phyloP scores from a whole-genome alignment of 805 yeast species.

The Lipomyces lipofer region DNA sequence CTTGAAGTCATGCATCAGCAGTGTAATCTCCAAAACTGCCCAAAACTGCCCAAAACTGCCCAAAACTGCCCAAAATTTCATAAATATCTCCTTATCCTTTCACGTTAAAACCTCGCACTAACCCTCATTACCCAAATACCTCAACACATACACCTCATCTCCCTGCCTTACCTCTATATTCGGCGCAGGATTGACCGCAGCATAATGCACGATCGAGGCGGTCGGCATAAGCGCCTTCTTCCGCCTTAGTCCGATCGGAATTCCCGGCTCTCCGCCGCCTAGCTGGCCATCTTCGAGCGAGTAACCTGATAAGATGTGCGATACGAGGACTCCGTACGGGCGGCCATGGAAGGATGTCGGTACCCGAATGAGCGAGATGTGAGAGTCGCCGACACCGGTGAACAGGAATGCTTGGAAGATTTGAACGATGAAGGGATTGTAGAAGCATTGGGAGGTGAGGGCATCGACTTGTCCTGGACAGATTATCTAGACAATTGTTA shows the following conservation, averaged over 20 bases:
- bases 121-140: background rate
- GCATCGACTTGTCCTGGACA: constrained; percentile 16
- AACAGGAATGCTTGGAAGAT: constrained; percentile 12
- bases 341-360: constrained; percentile 7
- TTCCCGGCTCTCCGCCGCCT: constrained; percentile 3
- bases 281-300: background rate
- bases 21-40: too few relatives aligned
- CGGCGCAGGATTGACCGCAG: constrained; percentile 11
- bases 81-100: too few relatives aligned
- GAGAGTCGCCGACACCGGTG: constrained; percentile 5
- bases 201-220: background rate
- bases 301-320: constrained; percentile 7
- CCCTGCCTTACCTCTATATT: background rate
- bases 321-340: constrained; percentile 11
- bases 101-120: too few relatives aligned
- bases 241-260: constrained; percentile 18
- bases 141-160: constrained; percentile 12
- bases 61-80: too few relatives aligned
- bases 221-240: background rate
- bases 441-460: constrained; percentile 18
- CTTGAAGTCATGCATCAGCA: too few relatives aligned
- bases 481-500: background rate
- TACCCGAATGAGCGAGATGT: constrained; percentile 5
- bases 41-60: too few relatives aligned
- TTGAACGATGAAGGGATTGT: constrained; percentile 20